Conservation (phyloP, 768 basidiomycete genomes). For the Russula vinacea region DNA sequence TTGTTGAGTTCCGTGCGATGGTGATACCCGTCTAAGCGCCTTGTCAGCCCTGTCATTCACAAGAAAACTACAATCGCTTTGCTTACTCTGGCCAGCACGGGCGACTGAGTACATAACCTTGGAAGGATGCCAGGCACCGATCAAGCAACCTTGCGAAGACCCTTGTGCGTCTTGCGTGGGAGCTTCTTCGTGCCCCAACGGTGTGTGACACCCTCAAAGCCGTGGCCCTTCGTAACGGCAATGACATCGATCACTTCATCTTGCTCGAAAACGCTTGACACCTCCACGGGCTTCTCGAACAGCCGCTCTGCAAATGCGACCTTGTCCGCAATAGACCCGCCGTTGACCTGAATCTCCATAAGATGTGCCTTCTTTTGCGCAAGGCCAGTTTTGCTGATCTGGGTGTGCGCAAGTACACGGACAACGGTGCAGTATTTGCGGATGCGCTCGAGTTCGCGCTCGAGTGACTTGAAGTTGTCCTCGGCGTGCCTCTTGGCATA, state of each 20-base stretch:
- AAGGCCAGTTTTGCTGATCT: constrained; percentile 96
- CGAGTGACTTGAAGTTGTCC: constrained; percentile 85
- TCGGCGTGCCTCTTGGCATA: constrained; percentile 99
- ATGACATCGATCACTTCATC: constrained; percentile 96
- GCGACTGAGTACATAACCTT: constrained; percentile 99
- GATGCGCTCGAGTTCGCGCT: constrained; percentile 97
- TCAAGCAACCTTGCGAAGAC: constrained; percentile 99
- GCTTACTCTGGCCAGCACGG: constrained; percentile 98
- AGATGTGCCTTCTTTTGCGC: constrained; percentile 99
- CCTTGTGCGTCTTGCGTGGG: constrained; percentile 98
- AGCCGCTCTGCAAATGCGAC: constrained; percentile 90
- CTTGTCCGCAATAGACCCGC: constrained; percentile 94
- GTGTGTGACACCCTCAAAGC: constrained; percentile 99
- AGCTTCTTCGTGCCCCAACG: constrained; percentile 99
- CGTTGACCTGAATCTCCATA: constrained; percentile 99
- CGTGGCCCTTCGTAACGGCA: constrained; percentile 98
- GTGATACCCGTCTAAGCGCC: constrained; percentile 75
- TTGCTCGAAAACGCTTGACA: constrained; percentile 87
- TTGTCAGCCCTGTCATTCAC: constrained; percentile 12
- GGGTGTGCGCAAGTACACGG: constrained; percentile 98
- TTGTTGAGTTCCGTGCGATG: constrained; percentile 98
- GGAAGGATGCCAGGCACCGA: constrained; percentile 97
- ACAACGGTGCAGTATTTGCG: constrained; percentile 99
- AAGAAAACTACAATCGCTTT: constrained; percentile 16
- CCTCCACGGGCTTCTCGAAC: constrained; percentile 95